Percentiles rank a stretch among this genome's conserved stretches.
Evolutionary conservation across 345 rosid genomes (phyloP).

Genomic region (Mangifera indica): DNA sequence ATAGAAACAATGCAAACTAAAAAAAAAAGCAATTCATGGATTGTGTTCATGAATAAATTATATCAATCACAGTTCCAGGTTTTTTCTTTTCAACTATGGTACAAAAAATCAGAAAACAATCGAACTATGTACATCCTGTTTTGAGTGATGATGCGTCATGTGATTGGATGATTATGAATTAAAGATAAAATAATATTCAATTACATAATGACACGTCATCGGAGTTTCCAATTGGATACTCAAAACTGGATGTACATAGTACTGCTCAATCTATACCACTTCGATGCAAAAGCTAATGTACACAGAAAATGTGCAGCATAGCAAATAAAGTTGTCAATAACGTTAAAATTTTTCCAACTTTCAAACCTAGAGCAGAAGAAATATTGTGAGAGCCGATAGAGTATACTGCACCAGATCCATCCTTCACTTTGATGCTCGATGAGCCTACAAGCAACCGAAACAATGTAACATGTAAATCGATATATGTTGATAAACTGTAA

Average conservation of each 20-base stretch:
- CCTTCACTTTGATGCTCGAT: conserved; percentile 67
- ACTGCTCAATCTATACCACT: no score
- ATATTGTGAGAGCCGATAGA: conserved; percentile 52
- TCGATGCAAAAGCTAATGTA: conserved; percentile 22
- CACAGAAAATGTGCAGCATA: conserved; percentile 32
- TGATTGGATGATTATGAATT: no score
- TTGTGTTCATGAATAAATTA: conserved; percentile 18
- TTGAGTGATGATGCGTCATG: no score
- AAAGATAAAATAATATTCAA: no score
- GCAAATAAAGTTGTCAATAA: conserved; percentile 33
- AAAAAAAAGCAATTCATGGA: background rate
- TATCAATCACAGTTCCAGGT: conserved; percentile 17
- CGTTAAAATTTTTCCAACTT: conserved; percentile 22
- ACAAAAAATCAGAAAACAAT: conserved; percentile 34
- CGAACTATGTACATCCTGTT: no score
- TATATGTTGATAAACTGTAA: background rate
- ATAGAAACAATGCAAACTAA: background rate
- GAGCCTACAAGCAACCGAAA: conserved; percentile 53
- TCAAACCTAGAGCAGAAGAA: conserved; percentile 37
- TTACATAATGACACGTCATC: no score
- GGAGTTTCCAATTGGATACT: no score
- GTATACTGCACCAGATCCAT: conserved; percentile 45
- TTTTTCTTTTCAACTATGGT: conserved; percentile 18
- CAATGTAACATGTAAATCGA: background rate
- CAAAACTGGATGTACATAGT: no score